phyloP scores from a whole-genome alignment of 2,329 filamentous ascomycete genomes.

The Cephalotrichum gorgonifer region DNA sequence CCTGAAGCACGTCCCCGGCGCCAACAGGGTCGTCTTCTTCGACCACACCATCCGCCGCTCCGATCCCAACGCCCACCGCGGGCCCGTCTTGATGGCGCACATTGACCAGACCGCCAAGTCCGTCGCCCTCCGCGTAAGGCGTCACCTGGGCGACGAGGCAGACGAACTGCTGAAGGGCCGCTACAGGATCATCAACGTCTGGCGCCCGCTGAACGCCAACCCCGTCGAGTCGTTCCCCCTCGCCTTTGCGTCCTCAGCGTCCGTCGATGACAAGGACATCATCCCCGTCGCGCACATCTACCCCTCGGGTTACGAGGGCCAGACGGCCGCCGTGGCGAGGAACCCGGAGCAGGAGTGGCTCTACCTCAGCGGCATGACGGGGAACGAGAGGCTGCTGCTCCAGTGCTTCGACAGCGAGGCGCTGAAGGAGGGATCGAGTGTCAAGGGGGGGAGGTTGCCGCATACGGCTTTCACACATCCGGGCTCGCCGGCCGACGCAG shows the following conservation, averaged over 20 bases:
- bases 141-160: slow-evolving; percentile 59
- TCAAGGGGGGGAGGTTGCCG: slow-evolving; percentile 46
- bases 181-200: slow-evolving; percentile 81
- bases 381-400: slow-evolving; percentile 61
- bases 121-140: slow-evolving; percentile 54
- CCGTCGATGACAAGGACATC: slow-evolving; percentile 52
- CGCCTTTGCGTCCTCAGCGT: slow-evolving; percentile 56
- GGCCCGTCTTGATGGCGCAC: slow-evolving; percentile 64
- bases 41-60: slow-evolving; percentile 80
- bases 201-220: slow-evolving; percentile 53
- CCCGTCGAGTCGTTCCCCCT: slow-evolving; percentile 59
- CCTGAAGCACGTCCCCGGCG: slow-evolving; percentile 54
- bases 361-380: slow-evolving; percentile 70
- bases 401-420: slow-evolving; percentile 68
- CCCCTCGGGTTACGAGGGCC: slow-evolving; percentile 53
- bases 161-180: slow-evolving; percentile 54
- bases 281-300: slow-evolving; percentile 68
- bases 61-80: slow-evolving; percentile 44
- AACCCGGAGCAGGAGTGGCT: slow-evolving; percentile 60
- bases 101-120: slow-evolving; percentile 71
- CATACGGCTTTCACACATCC: slow-evolving; percentile 77
- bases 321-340: slow-evolving; percentile 61
- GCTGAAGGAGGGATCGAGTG: slow-evolving; percentile 33
- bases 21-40: slow-evolving; percentile 61
- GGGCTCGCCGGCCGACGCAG: slow-evolving; percentile 56